Evolutionary conservation across 2,329 filamentous ascomycete species (phyloP).

Genomic region (Purpureocillium takamizusanense): DNA sequence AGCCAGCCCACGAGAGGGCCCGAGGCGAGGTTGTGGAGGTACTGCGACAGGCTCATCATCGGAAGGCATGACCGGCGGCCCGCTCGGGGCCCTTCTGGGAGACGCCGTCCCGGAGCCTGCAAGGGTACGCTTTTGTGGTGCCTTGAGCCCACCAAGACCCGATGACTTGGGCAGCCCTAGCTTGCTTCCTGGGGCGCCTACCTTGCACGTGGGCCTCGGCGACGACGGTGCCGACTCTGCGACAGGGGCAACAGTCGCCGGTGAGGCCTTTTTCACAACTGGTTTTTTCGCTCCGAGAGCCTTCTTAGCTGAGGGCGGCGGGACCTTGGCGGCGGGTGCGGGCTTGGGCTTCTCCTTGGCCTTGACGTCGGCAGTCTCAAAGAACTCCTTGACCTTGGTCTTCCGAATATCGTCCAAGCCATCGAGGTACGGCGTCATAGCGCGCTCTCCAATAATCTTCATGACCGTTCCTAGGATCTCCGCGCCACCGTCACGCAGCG

Average conservation of each 20-base stretch:
- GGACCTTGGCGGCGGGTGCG: conserved; percentile 48
- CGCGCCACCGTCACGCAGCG: conserved; percentile 77
- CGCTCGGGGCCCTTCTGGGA: conserved; percentile 41
- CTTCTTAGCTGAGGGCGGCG: conserved; percentile 38
- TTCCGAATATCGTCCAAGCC: conserved; percentile 93
- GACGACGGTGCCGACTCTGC: conserved; percentile 45
- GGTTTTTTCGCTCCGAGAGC: conserved; percentile 32
- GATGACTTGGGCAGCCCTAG: conserved; percentile 45
- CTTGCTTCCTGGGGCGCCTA: conserved; percentile 36
- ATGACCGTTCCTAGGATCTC: conserved; percentile 90
- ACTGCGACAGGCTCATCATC: conserved; percentile 52
- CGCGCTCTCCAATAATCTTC: conserved; percentile 96
- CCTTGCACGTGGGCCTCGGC: conserved; percentile 48
- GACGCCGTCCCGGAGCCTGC: conserved; percentile 41
- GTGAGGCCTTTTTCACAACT: conserved; percentile 34
- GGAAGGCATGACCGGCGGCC: conserved; percentile 36
- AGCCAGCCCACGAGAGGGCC: conserved; percentile 70
- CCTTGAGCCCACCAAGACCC: conserved; percentile 48
- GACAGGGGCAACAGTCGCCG: conserved; percentile 30
- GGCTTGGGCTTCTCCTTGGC: conserved; percentile 70
- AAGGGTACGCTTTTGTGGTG: conserved; percentile 47
- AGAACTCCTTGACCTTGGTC: conserved; percentile 90
- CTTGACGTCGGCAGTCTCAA: conserved; percentile 49
- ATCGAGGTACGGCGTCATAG: conserved; percentile 88
- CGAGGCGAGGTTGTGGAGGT: conserved; percentile 53